Conservation (phyloP, 1,284 basidiomycete species). For the Trichosporon asahii region DNA sequence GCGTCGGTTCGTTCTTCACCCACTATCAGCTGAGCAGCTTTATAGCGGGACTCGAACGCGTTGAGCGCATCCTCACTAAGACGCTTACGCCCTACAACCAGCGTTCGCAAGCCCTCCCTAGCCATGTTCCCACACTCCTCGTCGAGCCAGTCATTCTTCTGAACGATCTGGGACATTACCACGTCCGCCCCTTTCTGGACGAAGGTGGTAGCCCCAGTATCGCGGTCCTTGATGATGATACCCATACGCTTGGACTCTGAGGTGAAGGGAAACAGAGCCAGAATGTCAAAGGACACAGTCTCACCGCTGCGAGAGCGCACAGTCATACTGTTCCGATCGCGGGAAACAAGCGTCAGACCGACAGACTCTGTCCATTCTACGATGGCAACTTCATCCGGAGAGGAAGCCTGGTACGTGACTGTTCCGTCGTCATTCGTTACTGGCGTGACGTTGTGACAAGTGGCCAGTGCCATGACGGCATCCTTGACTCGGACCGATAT, state of each 20-base stretch:
- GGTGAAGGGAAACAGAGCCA: slow-evolving; percentile 96
- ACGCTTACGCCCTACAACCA: slow-evolving; percentile 83
- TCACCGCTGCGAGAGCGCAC: slow-evolving; percentile 66
- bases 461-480: slow-evolving; percentile 84
- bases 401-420: slow-evolving; percentile 95
- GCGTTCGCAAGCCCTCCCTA: slow-evolving; percentile 86
- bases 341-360: slow-evolving; percentile 78
- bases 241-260: slow-evolving; percentile 99
- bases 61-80: slow-evolving; percentile 67
- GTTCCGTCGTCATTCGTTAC: slow-evolving; percentile 89
- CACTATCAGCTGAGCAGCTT: slow-evolving; percentile 66
- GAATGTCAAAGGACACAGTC: slow-evolving; percentile 72
- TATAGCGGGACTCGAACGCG: slow-evolving; percentile 72
- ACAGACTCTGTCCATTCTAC: slow-evolving; percentile 97
- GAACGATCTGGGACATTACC: slow-evolving; percentile 91
- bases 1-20: slow-evolving; percentile 77
- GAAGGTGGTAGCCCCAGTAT: slow-evolving; percentile 76
- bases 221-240: slow-evolving; percentile 80
- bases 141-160: slow-evolving; percentile 97
- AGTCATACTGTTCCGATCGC: slow-evolving; percentile 83
- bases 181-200: slow-evolving; percentile 97
- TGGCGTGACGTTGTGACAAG: slow-evolving; percentile 98
- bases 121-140: slow-evolving; percentile 99
- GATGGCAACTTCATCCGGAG: slow-evolving; percentile 98
- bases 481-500: slow-evolving; percentile 94